Percentiles rank a stretch among this genome's conserved stretches.
Conservation (phyloP, 768 basidiomycete species). For the Collybia sordida region DNA sequence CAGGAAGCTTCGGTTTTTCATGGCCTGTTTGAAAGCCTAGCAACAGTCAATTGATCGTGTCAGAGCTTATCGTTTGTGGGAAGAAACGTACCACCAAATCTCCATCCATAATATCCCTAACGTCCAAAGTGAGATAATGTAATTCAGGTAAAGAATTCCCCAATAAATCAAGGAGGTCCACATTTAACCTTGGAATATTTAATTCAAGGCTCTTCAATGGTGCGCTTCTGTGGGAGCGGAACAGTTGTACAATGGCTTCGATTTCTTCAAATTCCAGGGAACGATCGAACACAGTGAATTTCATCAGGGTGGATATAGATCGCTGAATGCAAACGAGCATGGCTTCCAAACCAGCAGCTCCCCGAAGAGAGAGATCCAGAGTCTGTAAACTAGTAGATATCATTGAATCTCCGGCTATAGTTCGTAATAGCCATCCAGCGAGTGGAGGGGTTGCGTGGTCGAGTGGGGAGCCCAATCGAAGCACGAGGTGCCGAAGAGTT, state of each 20-base stretch:
- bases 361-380: slow-evolving; percentile 43
- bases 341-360: slow-evolving; percentile 31
- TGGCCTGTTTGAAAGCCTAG: slow-evolving; percentile 22
- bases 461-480: slow-evolving; percentile 38
- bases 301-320: slow-evolving; percentile 29
- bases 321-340: slow-evolving; percentile 30
- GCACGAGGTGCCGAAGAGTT: slow-evolving; percentile 30
- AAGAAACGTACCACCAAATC: neutral
- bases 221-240: slow-evolving; percentile 16
- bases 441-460: slow-evolving; percentile 26
- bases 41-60: slow-evolving; percentile 3
- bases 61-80: neutral
- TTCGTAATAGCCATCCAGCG: slow-evolving; percentile 31
- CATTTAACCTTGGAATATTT: slow-evolving; percentile 31
- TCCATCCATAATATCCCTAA: neutral
- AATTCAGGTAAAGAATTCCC: slow-evolving; percentile 29
- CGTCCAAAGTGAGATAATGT: slow-evolving; percentile 23
- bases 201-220: slow-evolving; percentile 29
- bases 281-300: slow-evolving; percentile 38
- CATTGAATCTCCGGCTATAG: slow-evolving; percentile 21
- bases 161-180: slow-evolving; percentile 31
- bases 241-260: slow-evolving; percentile 19
- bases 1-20: slow-evolving; percentile 25
- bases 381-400: slow-evolving; percentile 27
- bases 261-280: slow-evolving; percentile 35